Base-by-base conservation (phyloP, 352 stramenopile species). In the Globisporangium apiculatum region DNA sequence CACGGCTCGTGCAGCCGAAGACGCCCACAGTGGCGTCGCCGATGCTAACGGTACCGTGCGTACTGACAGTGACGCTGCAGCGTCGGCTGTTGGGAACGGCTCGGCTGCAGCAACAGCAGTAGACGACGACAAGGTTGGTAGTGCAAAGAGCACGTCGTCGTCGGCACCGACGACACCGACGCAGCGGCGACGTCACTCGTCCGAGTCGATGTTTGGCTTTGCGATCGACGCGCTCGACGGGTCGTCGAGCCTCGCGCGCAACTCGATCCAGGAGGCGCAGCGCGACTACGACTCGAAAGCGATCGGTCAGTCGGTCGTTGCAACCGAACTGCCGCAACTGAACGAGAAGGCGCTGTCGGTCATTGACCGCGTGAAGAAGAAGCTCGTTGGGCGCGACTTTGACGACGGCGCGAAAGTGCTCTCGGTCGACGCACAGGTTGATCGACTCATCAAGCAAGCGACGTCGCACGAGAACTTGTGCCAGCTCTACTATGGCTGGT, bases 401-500 rank as follows among this genome's bases (percentile, higher is more conserved):
- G 83, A 94, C 60, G 73, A 93, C 56, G 85, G 82, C 55, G 68
- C 72, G n/a, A 83, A 87, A 48, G 72, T 91, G 50, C 75, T 95
- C 14, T 89, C 68, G 4, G 83, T 95, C 41, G 76, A 90, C 40
- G 82, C 81, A 17, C 98, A 99, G 76, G 97, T 99, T 0, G 95
- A 99, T 66, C 85, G 94, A 3, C 83, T 99, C 53, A 99, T 99
- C 72, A 75, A 96, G 50, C 96, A 99, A 71, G 97, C 97, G 46
- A 99, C 97, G 1, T 98, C 93, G 10, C 95, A 97, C 59, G 96
- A 99, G 66, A 99, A 99, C 80, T 75, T 99, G 17, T 98, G 94
- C 63, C 97, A 99, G 68, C 72, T 98, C 14, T 99, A 99, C 69
- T 97, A 99, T 68, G 98, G 98, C 45, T 99, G 97, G 97, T 99